Base-by-base conservation (phyloP, 441 rosid species). In the Aleurites moluccanus region DNA sequence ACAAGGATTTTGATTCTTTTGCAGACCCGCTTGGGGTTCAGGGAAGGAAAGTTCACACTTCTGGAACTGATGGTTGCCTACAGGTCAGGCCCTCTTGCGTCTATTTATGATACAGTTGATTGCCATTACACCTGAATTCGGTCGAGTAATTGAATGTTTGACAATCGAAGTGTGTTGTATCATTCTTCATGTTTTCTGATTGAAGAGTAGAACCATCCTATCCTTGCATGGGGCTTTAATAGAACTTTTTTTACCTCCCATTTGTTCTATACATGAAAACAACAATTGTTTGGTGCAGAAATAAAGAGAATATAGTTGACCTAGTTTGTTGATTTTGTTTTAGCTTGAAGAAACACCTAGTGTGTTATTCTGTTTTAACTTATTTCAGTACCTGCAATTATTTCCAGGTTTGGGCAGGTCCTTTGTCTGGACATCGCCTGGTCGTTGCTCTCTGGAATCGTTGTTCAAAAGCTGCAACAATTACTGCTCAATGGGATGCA, bases 21-120 rank as follows among this genome's bases (percentile, higher is more conserved):
- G 81, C 91, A 95, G 99, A 94, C 73, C 82, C 93, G 18, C 93
- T 94, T 27, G 99, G 99, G 55, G 91, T 94, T 80, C 98, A 94
- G 81, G 99, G 98, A 79, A 91, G 99, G 80, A 92, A 83, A 83
- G 90, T 92, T 67, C 72, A 83, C 70, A 80, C 78, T 64, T 63
- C 82, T 6, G 98, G 99, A 53, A 72, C 73, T 67, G 88, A 82
- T 77, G 85, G 80, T 55, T 94, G 98, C 86, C 88, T 69, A 75
- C 91, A 92, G 97, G 95, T 94, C 64, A 61, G 73, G 15, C 67
- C 44, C 45, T 72, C 38, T 79, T 50, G 13, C 66, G n/a, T 62
- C 60, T 73, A 60, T 64, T 45, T 64, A 27, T 38, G 60, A 42
- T 71, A 50, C 70, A 50, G 27, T 66, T 45, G 9, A 63, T 60